Evolutionary conservation across 1,284 basidiomycete species (phyloP).

Genomic region (Rhodotorula sp.): DNA sequence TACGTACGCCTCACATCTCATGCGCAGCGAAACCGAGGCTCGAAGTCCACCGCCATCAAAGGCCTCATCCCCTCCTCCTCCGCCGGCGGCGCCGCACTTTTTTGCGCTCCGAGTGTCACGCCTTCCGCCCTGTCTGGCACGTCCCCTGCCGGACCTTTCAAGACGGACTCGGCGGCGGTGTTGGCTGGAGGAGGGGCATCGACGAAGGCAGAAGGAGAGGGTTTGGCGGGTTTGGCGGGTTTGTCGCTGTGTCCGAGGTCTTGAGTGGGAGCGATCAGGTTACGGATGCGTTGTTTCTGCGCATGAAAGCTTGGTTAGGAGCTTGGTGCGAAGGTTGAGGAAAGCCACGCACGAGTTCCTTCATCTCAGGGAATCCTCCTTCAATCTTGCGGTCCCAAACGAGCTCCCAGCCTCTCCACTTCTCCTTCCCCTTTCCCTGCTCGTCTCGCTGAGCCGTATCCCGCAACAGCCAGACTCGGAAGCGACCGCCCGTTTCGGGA

Average conservation of each 20-base stretch:
- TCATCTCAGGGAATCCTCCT: slow-evolving; percentile 84
- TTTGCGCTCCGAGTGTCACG: too few species aligned
- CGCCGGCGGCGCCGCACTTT: neutral
- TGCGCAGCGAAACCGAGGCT: slow-evolving; percentile 17
- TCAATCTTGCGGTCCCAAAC: slow-evolving; percentile 57
- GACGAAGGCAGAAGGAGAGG: neutral
- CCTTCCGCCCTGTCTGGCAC: neutral
- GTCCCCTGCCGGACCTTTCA: neutral
- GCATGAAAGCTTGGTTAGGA: neutral
- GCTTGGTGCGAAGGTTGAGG: neutral
- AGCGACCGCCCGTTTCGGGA: slow-evolving; percentile 79
- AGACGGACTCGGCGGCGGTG: neutral
- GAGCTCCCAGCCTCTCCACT: slow-evolving; percentile 36
- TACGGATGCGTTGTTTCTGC: slow-evolving; percentile 82
- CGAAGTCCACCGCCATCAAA: slow-evolving; percentile 15
- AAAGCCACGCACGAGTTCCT: slow-evolving; percentile 63
- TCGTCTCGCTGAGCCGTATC: slow-evolving; percentile 35
- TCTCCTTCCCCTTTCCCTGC: slow-evolving; percentile 37
- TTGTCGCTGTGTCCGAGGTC: slow-evolving; percentile 79
- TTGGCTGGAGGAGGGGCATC: neutral
- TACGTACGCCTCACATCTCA: neutral
- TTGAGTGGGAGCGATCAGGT: slow-evolving; percentile 71
- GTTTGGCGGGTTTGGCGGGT: neutral
- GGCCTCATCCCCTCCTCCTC: neutral
- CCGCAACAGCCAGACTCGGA: slow-evolving; percentile 74